Base-by-base conservation (phyloP, 2,329 filamentous ascomycete genomes). In the Ceratocystis smalleyi region DNA sequence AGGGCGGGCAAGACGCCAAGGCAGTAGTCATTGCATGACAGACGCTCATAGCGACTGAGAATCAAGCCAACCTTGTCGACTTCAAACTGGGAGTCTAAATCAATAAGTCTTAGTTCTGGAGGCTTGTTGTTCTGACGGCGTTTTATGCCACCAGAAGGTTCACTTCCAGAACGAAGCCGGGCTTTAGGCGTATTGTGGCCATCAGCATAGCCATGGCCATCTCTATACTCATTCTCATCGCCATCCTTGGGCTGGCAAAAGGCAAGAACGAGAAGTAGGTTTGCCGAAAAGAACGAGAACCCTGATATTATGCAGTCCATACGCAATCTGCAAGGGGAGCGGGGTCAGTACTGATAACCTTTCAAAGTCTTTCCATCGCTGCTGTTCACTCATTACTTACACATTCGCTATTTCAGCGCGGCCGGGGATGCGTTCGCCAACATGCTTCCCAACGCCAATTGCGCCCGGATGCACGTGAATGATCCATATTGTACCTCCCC, bases 261-360 rank as follows among this genome's bases (percentile, higher is more conserved):
- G 72, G 91, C 91, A 76, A 99, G 86, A 71, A 97, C 87, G 70
- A 96, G 83, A 74, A 99, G 81, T 69, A 96, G 80, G 72, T 84
- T 94, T 72, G 90, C 89, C 72, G 91, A 96, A 84, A 96, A 97
- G 75, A 99, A 81, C 68, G 92, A 95, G 75, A 99, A 87, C 71
- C 94, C 94, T 73, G 94, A 96, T 78, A 99, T 90, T 74, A 96
- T 91, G 79, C 94, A 97, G 77, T 99, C 94, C 75, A 94, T 95
- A 71, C 91, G 88, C 75, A 97, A 83, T 75, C 87, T 91, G 68
- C 68, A n/a, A 27, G 2, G 22, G 27, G 72, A 15, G 10, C 35
- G 12, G 75, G 69, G 75, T 61, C 6, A 35, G 49, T 61, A 22
- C 22, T 5, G 8, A 35, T 1, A 15, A 19, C n/a, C 15, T 35